Percentiles rank a stretch among this genome's conserved stretches.
Conservation (phyloP, 345 rosid genomes). For the Arabis alpina region DNA sequence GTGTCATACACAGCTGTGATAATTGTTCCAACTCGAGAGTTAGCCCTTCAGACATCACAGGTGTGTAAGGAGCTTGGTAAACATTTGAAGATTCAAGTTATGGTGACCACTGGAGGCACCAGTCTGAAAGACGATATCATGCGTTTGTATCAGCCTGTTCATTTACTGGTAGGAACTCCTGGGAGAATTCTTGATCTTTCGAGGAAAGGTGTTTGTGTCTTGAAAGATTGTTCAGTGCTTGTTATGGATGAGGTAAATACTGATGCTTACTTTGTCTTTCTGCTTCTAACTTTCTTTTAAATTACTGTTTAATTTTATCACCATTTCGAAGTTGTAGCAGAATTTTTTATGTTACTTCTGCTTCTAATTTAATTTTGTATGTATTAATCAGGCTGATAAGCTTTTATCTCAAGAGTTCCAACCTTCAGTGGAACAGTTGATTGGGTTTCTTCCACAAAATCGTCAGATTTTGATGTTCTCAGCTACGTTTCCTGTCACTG, state of each 20-base stretch:
- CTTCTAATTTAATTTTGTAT: conserved; percentile 37
- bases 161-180: conserved; percentile 90
- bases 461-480: conserved; percentile 94
- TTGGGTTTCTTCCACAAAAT: conserved; percentile 68
- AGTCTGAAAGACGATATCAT: conserved; percentile 93
- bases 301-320: not conserved
- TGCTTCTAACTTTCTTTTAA: not conserved
- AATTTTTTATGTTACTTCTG: not conserved
- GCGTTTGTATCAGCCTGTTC: conserved; percentile 95
- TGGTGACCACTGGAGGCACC: conserved; percentile 97
- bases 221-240: conserved; percentile 87
- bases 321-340: conserved; percentile 10
- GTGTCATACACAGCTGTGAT: conserved; percentile 66
- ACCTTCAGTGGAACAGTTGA: conserved; percentile 86
- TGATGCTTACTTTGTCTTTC: conserved; percentile 4
- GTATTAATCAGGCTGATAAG: conserved; percentile 77
- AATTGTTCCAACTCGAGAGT: conserved; percentile 89
- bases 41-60: conserved; percentile 94
- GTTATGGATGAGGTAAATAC: conserved; percentile 86
- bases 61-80: conserved; percentile 95
- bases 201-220: conserved; percentile 85
- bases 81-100: conserved; percentile 86
- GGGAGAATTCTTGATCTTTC: conserved; percentile 91
- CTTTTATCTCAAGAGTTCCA: conserved; percentile 93
- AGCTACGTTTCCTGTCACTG: conserved; percentile 92